Evolutionary conservation across 169 alveolate species (phyloP).

Genomic region (Eimeria necatrix): DNA sequence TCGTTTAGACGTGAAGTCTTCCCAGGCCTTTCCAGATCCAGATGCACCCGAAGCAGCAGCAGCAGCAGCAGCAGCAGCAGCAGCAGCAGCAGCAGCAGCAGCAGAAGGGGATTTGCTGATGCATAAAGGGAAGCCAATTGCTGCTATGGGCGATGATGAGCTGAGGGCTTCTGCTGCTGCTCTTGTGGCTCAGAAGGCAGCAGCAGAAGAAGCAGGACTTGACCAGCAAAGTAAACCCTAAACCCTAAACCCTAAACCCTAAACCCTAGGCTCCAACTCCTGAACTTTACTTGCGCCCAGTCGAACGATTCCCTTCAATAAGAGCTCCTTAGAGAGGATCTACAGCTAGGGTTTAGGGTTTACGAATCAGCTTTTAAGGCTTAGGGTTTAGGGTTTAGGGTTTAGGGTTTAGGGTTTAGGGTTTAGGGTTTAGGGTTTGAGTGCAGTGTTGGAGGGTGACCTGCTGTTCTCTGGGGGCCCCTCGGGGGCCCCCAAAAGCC

Average conservation of each 20-base stretch:
- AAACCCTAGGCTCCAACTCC: too few species aligned
- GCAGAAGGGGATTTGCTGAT: neutral
- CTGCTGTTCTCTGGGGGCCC: constrained; percentile 41
- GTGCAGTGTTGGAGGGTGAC: neutral
- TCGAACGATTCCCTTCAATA: too few species aligned
- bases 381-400: too few species aligned
- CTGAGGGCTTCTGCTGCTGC: neutral
- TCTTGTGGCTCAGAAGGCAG: neutral
- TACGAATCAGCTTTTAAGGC: too few species aligned
- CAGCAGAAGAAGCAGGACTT: neutral
- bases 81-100: neutral
- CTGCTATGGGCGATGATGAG: neutral
- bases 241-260: too few species aligned
- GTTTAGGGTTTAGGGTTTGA: too few species aligned
- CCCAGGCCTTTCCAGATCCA: too few species aligned
- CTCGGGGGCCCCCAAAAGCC: neutral
- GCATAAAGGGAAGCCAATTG: neutral
- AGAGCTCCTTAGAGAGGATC: too few species aligned
- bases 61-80: neutral
- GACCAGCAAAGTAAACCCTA: neutral
- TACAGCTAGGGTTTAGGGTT: too few species aligned
- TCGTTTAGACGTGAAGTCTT: constrained; percentile 28
- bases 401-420: too few species aligned
- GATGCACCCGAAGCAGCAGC: constrained; percentile 4
- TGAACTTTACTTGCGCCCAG: too few species aligned